These are phyloP conservation scores for Begonia peltatifolia DNA, from an alignment of 306 rosid species.

Conservation along the genomic window DNA sequence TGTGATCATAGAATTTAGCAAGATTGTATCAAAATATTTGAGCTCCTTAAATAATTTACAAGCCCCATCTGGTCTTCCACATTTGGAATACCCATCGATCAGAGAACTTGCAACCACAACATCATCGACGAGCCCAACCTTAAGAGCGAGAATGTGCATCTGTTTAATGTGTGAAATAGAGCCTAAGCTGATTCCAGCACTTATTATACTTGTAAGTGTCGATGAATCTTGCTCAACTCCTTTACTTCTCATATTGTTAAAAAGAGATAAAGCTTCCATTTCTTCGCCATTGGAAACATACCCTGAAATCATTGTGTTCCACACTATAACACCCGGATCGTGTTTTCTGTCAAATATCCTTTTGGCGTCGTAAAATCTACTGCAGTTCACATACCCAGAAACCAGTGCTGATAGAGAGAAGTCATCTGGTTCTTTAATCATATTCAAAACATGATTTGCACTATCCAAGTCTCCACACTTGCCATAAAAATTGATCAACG, in stretches of 20 bases:
- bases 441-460: slow-evolving; percentile 33
- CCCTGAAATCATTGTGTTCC: slow-evolving; percentile 72
- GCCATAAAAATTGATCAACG: slow-evolving; percentile 47
- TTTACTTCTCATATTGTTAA: slow-evolving; percentile 35
- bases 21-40: slow-evolving; percentile 37
- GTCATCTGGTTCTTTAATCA: slow-evolving; percentile 49
- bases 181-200: slow-evolving; percentile 35
- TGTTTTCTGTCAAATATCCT: slow-evolving; percentile 32
- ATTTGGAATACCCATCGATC: slow-evolving; percentile 62
- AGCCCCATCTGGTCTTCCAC: slow-evolving; percentile 45
- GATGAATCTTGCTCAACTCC: slow-evolving; percentile 39
- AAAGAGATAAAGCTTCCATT: slow-evolving; percentile 40
- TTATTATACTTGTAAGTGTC: slow-evolving; percentile 40
- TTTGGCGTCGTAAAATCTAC: slow-evolving; percentile 61
- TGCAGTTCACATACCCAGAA: slow-evolving; percentile 44
- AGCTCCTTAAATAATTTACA: slow-evolving; percentile 62
- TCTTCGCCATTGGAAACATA: slow-evolving; percentile 39
- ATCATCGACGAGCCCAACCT: slow-evolving; percentile 36
- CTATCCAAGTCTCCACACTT: slow-evolving; percentile 58
- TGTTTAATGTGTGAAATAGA: slow-evolving; percentile 26
- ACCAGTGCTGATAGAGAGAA: slow-evolving; percentile 68
- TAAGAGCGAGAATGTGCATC: slow-evolving; percentile 44
- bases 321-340: slow-evolving; percentile 33
- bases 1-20: slow-evolving; percentile 66
- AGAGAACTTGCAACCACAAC: slow-evolving; percentile 49